Base-by-base conservation (phyloP, 768 basidiomycete genomes). In the Leccinum subgranulosum region DNA sequence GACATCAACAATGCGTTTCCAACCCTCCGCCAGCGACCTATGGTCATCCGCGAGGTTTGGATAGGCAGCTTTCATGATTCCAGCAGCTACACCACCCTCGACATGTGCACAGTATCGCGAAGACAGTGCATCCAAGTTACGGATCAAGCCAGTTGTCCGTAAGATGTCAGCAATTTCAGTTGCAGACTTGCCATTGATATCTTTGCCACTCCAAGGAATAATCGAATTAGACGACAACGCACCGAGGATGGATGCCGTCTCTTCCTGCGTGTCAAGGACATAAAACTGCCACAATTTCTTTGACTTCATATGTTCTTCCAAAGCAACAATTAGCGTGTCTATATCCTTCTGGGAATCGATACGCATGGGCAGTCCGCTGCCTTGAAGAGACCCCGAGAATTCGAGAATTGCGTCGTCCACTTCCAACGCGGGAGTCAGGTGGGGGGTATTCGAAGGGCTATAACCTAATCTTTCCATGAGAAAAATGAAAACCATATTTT, bases 231-330 rank as follows among this genome's bases (percentile, higher is more conserved):
- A 66, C 10, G 68, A 68, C 8, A 73, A 45, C 3, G 72, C 70
- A 50, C 54, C 64, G 21, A 64, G 64, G 31, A 96, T 74, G 3
- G 84, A 84, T 0, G 78, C 73, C 49, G 75, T 77, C 71, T 95
- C 91, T 25, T 78, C 73, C 39, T 76, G 75, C 11, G 84, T 79
- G 66, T 98, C 87, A 51, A 98, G 78, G 19, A 95, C 89, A 70
- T 98, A 99, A 76, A 87, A 99, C 66, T 98, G 89, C 92, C 93
- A 99, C 21, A 98, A 73, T 25, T 91, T 79, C 51, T 88, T 84
- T 3, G 74, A 76, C 57, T 87, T 82, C 60, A 94, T 65, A 27
- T 81, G 77, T 10, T 79, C 71, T 43, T 80, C 69, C 60, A 98
- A 84, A 23, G 86, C 87, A 19, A 69, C 65, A 47, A 90, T 77